phyloP scores from a whole-genome alignment of 208 protist genomes.

The Acanthamoeba lenticulata region DNA sequence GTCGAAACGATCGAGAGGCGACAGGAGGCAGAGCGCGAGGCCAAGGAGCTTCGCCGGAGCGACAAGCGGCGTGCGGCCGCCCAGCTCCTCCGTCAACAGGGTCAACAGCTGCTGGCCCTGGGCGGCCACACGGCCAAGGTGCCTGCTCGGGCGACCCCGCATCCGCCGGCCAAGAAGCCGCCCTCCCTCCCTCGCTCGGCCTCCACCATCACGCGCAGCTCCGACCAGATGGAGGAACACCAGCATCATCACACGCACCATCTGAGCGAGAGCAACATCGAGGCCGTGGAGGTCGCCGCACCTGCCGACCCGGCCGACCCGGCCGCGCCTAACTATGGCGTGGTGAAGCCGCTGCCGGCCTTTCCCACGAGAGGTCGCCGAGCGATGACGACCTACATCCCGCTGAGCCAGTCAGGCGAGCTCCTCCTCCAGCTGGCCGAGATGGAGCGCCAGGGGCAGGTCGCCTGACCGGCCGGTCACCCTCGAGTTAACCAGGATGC shows the following conservation, averaged over 20 bases:
- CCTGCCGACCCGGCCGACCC: no score
- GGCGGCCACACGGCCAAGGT: not conserved
- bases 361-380: not conserved
- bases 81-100: not conserved
- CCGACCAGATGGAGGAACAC: not conserved
- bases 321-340: not conserved
- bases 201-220: not conserved
- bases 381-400: not conserved
- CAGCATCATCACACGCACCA: not conserved
- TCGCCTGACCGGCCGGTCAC: no score
- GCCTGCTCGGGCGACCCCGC: not conserved
- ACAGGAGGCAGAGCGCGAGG: not conserved
- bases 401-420: not conserved
- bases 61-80: not conserved
- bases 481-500: no score
- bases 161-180: slow-evolving; percentile 5
- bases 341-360: slow-evolving; percentile 1
- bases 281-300: not conserved
- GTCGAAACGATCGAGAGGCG: not conserved
- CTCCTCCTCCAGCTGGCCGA: slow-evolving; percentile 1
- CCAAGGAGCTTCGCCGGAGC: not conserved
- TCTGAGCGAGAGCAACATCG: not conserved
- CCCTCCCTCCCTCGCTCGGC: not conserved
- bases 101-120: not conserved
- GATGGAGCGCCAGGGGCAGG: not conserved